These are phyloP conservation scores for Penicillium brasilianum DNA, from an alignment of 2,329 filamentous ascomycete species.

Conservation along the genomic window DNA sequence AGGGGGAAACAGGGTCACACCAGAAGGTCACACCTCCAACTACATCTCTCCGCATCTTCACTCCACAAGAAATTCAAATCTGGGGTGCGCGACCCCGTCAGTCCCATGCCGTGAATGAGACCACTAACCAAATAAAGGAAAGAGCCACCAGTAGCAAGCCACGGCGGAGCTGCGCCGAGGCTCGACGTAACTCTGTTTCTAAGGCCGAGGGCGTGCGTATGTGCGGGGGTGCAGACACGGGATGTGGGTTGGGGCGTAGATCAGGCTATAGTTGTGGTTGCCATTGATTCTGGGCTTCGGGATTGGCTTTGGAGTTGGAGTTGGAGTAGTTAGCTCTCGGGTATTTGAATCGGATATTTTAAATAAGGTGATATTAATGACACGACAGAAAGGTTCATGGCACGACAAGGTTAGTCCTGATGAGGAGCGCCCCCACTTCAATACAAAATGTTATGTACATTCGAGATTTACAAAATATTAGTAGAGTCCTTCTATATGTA, in stretches of 20 bases:
- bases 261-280: neutral
- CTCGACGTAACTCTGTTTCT: slow-evolving; percentile 1
- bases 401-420: too few relatives aligned
- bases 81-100: slow-evolving; percentile 8
- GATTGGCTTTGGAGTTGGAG: neutral
- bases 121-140: neutral
- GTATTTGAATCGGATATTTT: slow-evolving; percentile 8
- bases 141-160: neutral
- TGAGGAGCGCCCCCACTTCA: too few relatives aligned
- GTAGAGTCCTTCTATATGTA: too few relatives aligned
- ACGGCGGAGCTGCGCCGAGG: neutral
- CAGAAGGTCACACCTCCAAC: slow-evolving; percentile 14
- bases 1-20: slow-evolving; percentile 12
- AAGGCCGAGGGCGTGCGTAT: neutral
- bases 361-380: too few relatives aligned
- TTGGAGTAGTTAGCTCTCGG: slow-evolving; percentile 3
- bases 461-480: too few relatives aligned
- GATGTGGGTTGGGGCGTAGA: neutral
- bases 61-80: slow-evolving; percentile 5
- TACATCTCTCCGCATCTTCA: slow-evolving; percentile 4
- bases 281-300: neutral
- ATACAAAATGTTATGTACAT: too few relatives aligned
- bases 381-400: too few relatives aligned
- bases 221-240: slow-evolving; percentile 5
- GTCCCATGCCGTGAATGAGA: neutral